phyloP scores from a whole-genome alignment of 306 rosid genomes.

The Styphnolobium japonicum region DNA sequence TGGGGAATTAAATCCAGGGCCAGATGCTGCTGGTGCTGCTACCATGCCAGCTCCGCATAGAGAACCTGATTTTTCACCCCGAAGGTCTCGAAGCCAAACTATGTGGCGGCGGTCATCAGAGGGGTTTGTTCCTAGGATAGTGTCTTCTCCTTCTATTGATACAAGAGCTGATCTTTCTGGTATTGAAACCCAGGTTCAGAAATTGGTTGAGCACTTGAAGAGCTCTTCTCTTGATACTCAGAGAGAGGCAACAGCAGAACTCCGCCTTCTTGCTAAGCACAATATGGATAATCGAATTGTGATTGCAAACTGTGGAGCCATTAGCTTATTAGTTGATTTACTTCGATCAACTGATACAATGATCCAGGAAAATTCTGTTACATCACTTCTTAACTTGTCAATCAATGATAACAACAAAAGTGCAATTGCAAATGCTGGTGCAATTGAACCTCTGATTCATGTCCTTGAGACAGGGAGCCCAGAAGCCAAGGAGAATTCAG shows the following conservation, averaged over 20 bases:
- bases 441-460: constrained; percentile 73
- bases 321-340: constrained; percentile 54
- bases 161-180: constrained; percentile 51
- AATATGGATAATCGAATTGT: constrained; percentile 72
- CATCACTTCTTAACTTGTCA: constrained; percentile 81
- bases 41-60: constrained; percentile 24
- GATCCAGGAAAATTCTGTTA: constrained; percentile 78
- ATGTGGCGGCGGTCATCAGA: constrained; percentile 44
- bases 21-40: constrained; percentile 34
- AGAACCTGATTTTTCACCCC: constrained; percentile 44
- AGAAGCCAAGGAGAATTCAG: constrained; percentile 85
- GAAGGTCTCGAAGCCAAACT: constrained; percentile 43
- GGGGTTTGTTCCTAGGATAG: constrained; percentile 45
- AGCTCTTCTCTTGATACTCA: constrained; percentile 50
- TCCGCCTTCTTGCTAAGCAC: constrained; percentile 69
- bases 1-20: constrained; percentile 49
- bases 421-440: constrained; percentile 64
- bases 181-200: constrained; percentile 54
- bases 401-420: constrained; percentile 69
- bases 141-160: constrained; percentile 33
- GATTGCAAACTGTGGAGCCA: constrained; percentile 69
- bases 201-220: constrained; percentile 54
- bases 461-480: constrained; percentile 75
- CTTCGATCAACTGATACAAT: constrained; percentile 54
- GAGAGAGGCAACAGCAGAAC: constrained; percentile 58